Percentiles rank a stretch among this genome's conserved stretches.
Conservation (phyloP, 2,329 filamentous ascomycete species). For the Paraconiothyrium brasiliense region DNA sequence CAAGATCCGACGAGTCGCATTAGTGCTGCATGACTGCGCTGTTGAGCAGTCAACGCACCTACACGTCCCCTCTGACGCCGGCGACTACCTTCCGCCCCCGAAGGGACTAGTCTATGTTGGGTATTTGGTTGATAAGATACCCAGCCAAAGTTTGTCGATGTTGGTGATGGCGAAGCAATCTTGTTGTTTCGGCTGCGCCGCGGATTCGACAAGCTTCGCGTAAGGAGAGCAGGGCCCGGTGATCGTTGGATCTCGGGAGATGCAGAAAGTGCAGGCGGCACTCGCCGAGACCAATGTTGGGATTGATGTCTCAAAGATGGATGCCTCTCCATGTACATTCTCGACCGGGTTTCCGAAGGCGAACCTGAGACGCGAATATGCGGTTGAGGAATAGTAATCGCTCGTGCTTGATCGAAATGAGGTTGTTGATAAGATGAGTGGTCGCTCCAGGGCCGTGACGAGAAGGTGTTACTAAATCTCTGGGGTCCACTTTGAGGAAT, state of each 20-base stretch:
- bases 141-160: slow-evolving; percentile 41
- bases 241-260: slow-evolving; percentile 37
- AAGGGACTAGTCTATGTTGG: slow-evolving; percentile 43
- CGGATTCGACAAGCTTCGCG: slow-evolving; percentile 37
- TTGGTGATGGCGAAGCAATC: slow-evolving; percentile 37
- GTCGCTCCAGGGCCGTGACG: slow-evolving; percentile 24
- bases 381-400: slow-evolving; percentile 42
- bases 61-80: slow-evolving; percentile 44
- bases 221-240: slow-evolving; percentile 32
- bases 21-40: slow-evolving; percentile 46
- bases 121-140: slow-evolving; percentile 46
- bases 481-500: slow-evolving; percentile 38
- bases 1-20: slow-evolving; percentile 49
- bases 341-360: slow-evolving; percentile 2
- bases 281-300: slow-evolving; percentile 26
- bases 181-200: slow-evolving; percentile 31
- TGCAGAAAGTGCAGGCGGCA: slow-evolving; percentile 36
- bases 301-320: slow-evolving; percentile 24
- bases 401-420: slow-evolving; percentile 25
- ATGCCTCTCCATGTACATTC: slow-evolving; percentile 3
- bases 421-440: slow-evolving; percentile 23
- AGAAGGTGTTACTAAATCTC: slow-evolving; percentile 27
- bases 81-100: slow-evolving; percentile 34
- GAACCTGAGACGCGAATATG: slow-evolving; percentile 13
- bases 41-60: slow-evolving; percentile 42